Evolutionary conservation across 768 basidiomycete species (phyloP), one percentile per base, ranked within the genome.

Genomic region (Russula olivacea): DNA sequence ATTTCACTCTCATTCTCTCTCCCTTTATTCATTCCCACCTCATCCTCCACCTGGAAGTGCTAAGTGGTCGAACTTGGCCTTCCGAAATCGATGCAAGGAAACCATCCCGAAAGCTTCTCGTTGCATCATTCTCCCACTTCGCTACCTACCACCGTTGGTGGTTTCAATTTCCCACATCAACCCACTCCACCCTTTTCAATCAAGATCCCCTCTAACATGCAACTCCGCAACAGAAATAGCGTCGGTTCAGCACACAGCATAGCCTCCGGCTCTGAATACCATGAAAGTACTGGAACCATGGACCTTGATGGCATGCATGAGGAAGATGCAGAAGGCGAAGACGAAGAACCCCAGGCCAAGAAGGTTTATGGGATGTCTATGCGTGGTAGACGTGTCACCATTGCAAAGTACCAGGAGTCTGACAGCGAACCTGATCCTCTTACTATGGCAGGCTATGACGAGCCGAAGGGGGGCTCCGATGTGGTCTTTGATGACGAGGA

Each of bases 251-350:
- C 59, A 4, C 67, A 65, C 36, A 74, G 72, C 55, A 25, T 52
- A 10, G 71, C 71, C 10, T 76, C 75, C 4, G 74, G 74, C 40
- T 76, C 75, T 36, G 73, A 74, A 41, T 76, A 76, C 57, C 69
- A 72, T 63, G 71, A 70, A 54, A 74, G 74, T 62, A 71, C 71
- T 53, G 69, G 68, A 25, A 71, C 73, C 14, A 69, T 71, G 68
- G 71, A 74, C 28, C 68, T 69, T n/a, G 74, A 75, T 41, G 69
- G 67, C 28, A 62, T 59, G n/a, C 61, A 60, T 17, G 66, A 63
- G 11, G 67, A 70, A 55, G 68, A 68, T 23, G 68, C 64, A 34
- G 65, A 66, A 23, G 64, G 61, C 21, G 69, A 73, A 21, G 65
- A 64, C 19, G 68, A 70, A 50, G 63, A 66, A 23, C 65, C 51